These are phyloP conservation scores for Suillus tomentosus DNA, from an alignment of 768 basidiomycete genomes.

Conservation along the genomic window DNA sequence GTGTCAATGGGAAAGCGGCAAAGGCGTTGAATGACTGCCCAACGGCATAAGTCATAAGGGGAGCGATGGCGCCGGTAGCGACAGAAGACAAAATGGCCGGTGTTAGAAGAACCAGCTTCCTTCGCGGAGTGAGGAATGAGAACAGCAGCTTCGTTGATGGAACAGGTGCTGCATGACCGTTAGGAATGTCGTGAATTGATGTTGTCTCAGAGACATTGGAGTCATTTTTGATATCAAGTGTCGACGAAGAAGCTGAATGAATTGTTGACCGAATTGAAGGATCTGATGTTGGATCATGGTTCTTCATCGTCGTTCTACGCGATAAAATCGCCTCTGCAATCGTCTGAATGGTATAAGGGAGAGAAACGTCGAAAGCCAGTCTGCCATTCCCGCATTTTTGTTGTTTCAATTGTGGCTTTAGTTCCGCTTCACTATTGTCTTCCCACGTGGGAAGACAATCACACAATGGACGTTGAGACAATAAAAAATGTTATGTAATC, in stretches of 20 bases:
- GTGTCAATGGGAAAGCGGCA: conserved; percentile 52
- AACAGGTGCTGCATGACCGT: conserved; percentile 33
- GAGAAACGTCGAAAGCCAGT: conserved; percentile 15
- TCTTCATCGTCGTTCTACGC: conserved; percentile 34
- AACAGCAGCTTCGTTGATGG: conserved; percentile 70
- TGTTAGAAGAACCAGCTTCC: conserved; percentile 55
- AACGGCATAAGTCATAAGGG: conserved; percentile 84
- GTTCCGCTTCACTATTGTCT: conserved; percentile 24
- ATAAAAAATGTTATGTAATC: neutral
- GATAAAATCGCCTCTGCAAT: conserved; percentile 21
- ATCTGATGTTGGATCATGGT: conserved; percentile 27
- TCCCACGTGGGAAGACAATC: conserved; percentile 30
- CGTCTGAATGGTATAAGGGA: conserved; percentile 17
- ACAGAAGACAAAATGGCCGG: conserved; percentile 68
- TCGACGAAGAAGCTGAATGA: conserved; percentile 19
- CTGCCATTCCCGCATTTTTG: conserved; percentile 23
- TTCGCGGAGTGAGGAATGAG: conserved; percentile 58
- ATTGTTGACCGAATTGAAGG: conserved; percentile 24
- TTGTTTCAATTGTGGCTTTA: conserved; percentile 18
- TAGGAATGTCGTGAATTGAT: conserved; percentile 22
- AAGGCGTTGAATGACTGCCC: conserved; percentile 79
- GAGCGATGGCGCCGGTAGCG: conserved; percentile 69
- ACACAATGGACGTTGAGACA: conserved; percentile 17
- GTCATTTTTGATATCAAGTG: conserved; percentile 22
- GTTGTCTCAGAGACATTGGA: conserved; percentile 14